A percentile compares a stretch with the other conserved stretches of the same genome.
phyloP scores from a whole-genome alignment of 768 basidiomycete species.

The Paxillus involutus region DNA sequence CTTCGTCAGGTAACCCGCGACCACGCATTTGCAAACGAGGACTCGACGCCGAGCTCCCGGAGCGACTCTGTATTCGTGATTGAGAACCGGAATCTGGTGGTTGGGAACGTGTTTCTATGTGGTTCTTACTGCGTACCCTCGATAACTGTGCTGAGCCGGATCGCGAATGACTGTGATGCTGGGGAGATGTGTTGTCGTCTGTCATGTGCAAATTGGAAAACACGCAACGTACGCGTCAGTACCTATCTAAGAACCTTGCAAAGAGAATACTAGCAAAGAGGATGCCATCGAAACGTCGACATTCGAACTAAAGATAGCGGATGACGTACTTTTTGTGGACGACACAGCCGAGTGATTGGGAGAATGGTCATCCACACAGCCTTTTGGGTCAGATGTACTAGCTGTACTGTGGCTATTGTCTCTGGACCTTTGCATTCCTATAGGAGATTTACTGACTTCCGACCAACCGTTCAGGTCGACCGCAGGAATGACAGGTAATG shows the following conservation, averaged over 20 bases:
- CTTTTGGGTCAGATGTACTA: not conserved
- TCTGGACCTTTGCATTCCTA: not conserved
- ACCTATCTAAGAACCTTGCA: not conserved
- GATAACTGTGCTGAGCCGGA: conserved; percentile 32
- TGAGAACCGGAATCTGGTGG: conserved; percentile 38
- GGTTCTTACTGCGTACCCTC: conserved; percentile 38
- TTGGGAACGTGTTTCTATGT: conserved; percentile 28
- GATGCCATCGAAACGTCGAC: not conserved
- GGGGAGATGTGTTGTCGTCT: conserved; percentile 31
- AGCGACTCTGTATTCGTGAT: conserved; percentile 45
- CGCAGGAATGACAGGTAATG: conserved; percentile 22
- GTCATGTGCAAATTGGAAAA: conserved; percentile 6
- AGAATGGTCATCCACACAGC: conserved; percentile 4
- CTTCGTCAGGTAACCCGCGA: conserved; percentile 43
- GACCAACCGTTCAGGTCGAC: conserved; percentile 45
- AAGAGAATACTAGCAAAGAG: not conserved
- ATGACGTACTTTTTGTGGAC: conserved; percentile 40
- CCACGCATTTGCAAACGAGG: conserved; percentile 41
- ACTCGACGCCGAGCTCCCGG: conserved; percentile 50
- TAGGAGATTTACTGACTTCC: conserved; percentile 38
- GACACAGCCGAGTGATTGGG: conserved; percentile 28
- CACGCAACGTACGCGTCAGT: conserved; percentile 1
- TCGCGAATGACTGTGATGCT: conserved; percentile 28
- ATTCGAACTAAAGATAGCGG: conserved; percentile 8
- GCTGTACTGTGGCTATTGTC: not conserved